Evolutionary conservation across 768 basidiomycete genomes (phyloP), one percentile per base, ranked within the genome.

Genomic region (Calocybe indica): DNA sequence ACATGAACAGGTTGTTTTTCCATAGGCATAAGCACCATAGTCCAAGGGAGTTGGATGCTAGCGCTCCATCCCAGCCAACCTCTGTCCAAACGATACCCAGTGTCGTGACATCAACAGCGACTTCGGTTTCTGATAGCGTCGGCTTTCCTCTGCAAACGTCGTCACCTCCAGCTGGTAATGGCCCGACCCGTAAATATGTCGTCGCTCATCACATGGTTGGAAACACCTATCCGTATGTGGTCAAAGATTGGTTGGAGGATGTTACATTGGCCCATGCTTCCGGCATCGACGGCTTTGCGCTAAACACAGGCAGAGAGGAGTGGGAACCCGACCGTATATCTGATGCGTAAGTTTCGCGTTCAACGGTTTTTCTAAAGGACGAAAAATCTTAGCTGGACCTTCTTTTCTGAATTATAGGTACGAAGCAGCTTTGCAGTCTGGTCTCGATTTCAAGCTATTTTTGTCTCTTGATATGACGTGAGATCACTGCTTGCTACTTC

Each of bases 381-480:
- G 33, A 13, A 10, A 28, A 13, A 35, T 28, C 40, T 52, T 15
- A 38, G 47, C 38, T 28, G 15, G 40, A 51, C 47, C 53, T 15
- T 34, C 22, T 22, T 22, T 22, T 22, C 22, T 22, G 22, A 22
- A 22, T 22, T 22, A 48, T 57, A 76, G 80, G 10, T 88, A 79
- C 58, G 58, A 71, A 38, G 80, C 83, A 31, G 83, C 84, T 3
- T 58, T 58, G 12, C 67, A 74, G 42, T 72, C 73, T 22, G 73
- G 70, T 12, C 67, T 76, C 7, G 68, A 69, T 43, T 88, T 89
- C 71, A 82, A 85, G 59, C 66, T 91, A 43, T 89, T 88, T 65
- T 56, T 90, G 50, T 88, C 84, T 10, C 77, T 90, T 42, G 88
- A 91, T 57, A 88, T 88, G 88, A 67, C 80, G 81, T 85, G 55